phyloP scores from a whole-genome alignment of 768 basidiomycete species.

The Scleroderma citrinum region DNA sequence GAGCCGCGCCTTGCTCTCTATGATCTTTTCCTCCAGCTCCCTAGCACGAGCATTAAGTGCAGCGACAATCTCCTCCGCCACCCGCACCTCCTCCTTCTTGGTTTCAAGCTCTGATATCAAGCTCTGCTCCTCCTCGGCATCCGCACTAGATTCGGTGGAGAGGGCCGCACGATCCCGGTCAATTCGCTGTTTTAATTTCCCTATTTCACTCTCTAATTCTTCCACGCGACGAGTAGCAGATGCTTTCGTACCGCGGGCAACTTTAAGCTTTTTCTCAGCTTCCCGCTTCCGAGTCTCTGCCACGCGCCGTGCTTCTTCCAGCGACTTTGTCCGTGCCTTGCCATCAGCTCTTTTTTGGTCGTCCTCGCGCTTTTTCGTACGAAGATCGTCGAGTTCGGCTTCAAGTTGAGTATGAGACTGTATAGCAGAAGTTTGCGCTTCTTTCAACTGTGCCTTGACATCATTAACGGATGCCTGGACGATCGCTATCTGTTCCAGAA shows the following conservation, averaged over 20 bases:
- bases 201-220: constrained; percentile 57
- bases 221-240: constrained; percentile 53
- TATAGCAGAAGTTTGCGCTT: constrained; percentile 49
- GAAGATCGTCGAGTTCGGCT: constrained; percentile 63
- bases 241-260: constrained; percentile 59
- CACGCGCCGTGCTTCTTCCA: constrained; percentile 82
- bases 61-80: constrained; percentile 60
- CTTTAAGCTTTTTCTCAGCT: constrained; percentile 81
- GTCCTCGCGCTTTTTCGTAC: constrained; percentile 75
- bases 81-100: constrained; percentile 50
- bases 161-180: constrained; percentile 51
- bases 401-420: constrained; percentile 64
- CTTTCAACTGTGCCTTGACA: constrained; percentile 61
- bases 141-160: constrained; percentile 37
- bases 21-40: constrained; percentile 68
- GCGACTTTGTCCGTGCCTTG: constrained; percentile 73
- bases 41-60: constrained; percentile 59
- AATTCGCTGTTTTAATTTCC: constrained; percentile 46
- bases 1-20: constrained; percentile 56
- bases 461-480: constrained; percentile 60
- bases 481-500: constrained; percentile 65
- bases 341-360: constrained; percentile 73
- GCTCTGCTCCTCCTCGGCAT: constrained; percentile 41
- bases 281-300: constrained; percentile 80
- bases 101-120: constrained; percentile 41